Evolutionary conservation across 768 basidiomycete genomes (phyloP), one percentile per base, ranked within the genome.

Genomic region (Boletus patriciae): DNA sequence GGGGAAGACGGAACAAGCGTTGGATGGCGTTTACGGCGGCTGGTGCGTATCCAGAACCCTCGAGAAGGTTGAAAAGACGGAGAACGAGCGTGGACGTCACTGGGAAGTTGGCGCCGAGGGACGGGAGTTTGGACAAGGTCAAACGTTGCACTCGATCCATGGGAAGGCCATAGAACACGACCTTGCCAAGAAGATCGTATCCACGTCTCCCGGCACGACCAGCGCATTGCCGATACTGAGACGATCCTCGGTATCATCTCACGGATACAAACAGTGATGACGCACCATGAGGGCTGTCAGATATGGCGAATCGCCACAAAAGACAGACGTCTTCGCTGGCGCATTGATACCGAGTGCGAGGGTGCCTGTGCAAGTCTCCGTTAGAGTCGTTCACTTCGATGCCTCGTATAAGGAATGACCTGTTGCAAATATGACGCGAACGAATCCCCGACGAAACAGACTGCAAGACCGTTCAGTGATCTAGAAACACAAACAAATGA

Each of bases 311-410:
- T 86, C 85, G 0, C 81, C 83, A 51, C 78, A 81, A 62, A 88
- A 88, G 7, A 85, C 77, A 2, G 82, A 76, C 0, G 88, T 85
- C 62, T 81, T 86, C 0, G 85, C 78, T 1, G 88, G 88, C 0
- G 86, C 87, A 63, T 90, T 90, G 63, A 90, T 90, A 55, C 88
- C 88, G 15, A 90, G 74, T 1, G 88, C 87, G 52, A 89, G 74
- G 6, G 87, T 88, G 1, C 83, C 84, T 84, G 49, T n/a, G 2
- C 12, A 18, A 45, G 12, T 40, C 31, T 36, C 16, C 10, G 15
- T 62, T 25, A 59, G 40, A 53, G 13, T 4, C 16, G 8, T 47
- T 61, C 11, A 21, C 25, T 52, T 27, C 18, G 33, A 48, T 31
- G 11, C 0, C 4, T 19, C 3, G 3, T 52, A 29, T 9, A 46